Evolutionary conservation across 805 yeast genomes (phyloP).

Genomic region (Saccharomyces eubayanus): DNA sequence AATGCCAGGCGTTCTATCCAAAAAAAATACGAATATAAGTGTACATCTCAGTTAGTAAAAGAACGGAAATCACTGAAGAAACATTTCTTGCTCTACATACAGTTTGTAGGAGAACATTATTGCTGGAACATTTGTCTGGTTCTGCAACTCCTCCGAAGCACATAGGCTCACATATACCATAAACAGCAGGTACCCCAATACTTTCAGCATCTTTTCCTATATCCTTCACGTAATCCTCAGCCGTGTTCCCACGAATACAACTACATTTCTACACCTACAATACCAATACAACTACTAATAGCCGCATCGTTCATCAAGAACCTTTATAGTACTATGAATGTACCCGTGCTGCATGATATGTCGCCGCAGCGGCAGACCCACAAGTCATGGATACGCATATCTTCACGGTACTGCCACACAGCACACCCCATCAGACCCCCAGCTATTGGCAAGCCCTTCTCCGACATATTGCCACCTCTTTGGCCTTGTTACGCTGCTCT

Average conservation of each 20-base stretch:
- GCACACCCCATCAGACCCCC: neutral
- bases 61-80: neutral
- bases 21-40: neutral
- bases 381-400: neutral
- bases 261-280: neutral
- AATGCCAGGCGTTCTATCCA: constrained; percentile 19
- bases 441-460: neutral
- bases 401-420: neutral
- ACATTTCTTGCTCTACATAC: constrained; percentile 3
- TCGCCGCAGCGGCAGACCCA: neutral
- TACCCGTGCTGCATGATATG: neutral
- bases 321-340: neutral
- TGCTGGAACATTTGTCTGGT: constrained; percentile 13
- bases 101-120: constrained; percentile 15
- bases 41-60: constrained; percentile 1
- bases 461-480: neutral
- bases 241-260: neutral
- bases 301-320: neutral
- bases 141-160: constrained; percentile 1
- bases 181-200: neutral
- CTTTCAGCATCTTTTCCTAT: neutral
- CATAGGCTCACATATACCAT: neutral
- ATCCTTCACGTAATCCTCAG: neutral
- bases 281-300: neutral
- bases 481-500: neutral